Conservation (phyloP, 768 basidiomycete species). For the Auricularia auricula-judae region DNA sequence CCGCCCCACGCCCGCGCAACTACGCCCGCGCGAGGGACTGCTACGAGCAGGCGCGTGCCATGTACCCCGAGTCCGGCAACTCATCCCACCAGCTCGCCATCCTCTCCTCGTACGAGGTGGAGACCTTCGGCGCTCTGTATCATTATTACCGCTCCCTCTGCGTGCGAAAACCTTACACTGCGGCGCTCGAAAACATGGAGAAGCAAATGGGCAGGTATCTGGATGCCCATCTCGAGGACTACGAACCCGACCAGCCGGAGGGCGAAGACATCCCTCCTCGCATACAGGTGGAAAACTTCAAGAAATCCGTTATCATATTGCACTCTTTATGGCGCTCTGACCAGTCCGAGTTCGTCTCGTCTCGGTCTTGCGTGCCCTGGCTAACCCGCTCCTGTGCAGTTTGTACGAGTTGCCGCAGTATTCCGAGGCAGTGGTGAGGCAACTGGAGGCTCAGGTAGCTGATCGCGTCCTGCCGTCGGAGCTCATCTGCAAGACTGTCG, state of each 20-base stretch:
- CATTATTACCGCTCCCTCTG: conserved; percentile 91
- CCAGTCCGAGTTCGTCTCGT: conserved; percentile 42
- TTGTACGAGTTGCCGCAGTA: conserved; percentile 30
- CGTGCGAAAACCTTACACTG: conserved; percentile 75
- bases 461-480: conserved; percentile 66
- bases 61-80: conserved; percentile 85
- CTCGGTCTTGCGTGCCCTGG: conserved; percentile 2
- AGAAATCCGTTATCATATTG: conserved; percentile 62
- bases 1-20: conserved; percentile 45
- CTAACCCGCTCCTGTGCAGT: conserved; percentile 34
- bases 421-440: conserved; percentile 31
- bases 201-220: conserved; percentile 17
- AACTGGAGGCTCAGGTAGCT: conserved; percentile 51
- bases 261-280: conserved; percentile 33
- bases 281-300: conserved; percentile 51
- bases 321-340: conserved; percentile 60
- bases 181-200: conserved; percentile 75
- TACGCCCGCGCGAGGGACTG: conserved; percentile 67
- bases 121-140: conserved; percentile 68
- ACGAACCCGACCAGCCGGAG: conserved; percentile 5
- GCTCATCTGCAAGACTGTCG: conserved; percentile 59
- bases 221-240: background rate
- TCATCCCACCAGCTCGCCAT: conserved; percentile 95
- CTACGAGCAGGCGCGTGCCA: conserved; percentile 74
- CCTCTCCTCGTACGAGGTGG: conserved; percentile 71